phyloP scores from a whole-genome alignment of 164 flowering plant genomes.

The Aristolochia contorta region DNA sequence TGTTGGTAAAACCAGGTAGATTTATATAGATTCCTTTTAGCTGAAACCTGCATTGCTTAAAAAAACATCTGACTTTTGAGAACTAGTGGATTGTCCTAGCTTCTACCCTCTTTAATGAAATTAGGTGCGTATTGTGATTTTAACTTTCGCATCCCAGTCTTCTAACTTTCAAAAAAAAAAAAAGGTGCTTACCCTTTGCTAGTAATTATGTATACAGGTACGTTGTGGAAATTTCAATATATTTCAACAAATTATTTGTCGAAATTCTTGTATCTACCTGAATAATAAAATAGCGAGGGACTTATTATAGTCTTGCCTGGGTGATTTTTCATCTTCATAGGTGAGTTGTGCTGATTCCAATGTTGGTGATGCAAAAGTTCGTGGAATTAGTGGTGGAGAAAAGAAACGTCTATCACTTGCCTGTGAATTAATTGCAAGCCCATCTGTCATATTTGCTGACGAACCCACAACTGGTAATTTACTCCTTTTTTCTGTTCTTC shows the following conservation, averaged over 20 bases:
- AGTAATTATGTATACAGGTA: too few relatives aligned
- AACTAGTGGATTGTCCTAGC: too few relatives aligned
- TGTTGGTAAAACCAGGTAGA: too few relatives aligned
- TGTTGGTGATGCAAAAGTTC: constrained; percentile 94
- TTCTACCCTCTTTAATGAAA: too few relatives aligned
- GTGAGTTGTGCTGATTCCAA: constrained; percentile 84
- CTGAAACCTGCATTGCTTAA: background rate
- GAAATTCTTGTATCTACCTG: too few relatives aligned
- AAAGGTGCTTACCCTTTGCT: too few relatives aligned
- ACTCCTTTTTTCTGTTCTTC: constrained; percentile 2
- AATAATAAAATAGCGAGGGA: background rate
- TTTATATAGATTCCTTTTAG: background rate
- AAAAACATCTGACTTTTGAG: too few relatives aligned
- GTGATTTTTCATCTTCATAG: constrained; percentile 24
- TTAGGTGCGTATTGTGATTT: too few relatives aligned
- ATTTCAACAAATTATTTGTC: too few relatives aligned
- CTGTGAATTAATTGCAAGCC: constrained; percentile 98
- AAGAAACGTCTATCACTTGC: constrained; percentile 89
- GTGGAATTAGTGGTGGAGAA: constrained; percentile 99
- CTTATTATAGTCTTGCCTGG: background rate
- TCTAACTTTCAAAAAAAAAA: too few relatives aligned
- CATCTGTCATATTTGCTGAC: constrained; percentile 95
- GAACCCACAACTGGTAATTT: constrained; percentile 90
- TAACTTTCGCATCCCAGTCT: too few relatives aligned
- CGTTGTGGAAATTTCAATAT: too few relatives aligned